phyloP scores from a whole-genome alignment of 2,329 filamentous ascomycete species.

The Anthostomella pinea region DNA sequence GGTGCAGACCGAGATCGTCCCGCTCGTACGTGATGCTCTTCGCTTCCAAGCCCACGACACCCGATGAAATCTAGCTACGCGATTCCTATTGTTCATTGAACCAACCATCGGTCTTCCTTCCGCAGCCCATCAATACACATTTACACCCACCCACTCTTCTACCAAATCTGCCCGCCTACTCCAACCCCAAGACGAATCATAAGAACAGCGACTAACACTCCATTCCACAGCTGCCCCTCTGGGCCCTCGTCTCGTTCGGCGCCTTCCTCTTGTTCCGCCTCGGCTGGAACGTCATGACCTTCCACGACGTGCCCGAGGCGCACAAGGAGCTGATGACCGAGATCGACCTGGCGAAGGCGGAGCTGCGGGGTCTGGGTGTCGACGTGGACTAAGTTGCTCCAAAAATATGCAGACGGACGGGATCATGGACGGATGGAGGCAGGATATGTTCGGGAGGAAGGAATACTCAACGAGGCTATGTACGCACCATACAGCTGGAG shows the following conservation, averaged over 20 bases:
- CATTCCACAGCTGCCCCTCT: conserved; percentile 77
- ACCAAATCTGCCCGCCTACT: neutral
- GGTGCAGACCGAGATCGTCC: conserved; percentile 81
- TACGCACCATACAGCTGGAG: too few species aligned
- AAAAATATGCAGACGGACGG: too few species aligned
- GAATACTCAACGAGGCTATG: too few species aligned
- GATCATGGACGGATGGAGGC: too few species aligned
- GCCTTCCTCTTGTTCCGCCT: conserved; percentile 89
- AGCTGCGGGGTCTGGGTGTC: conserved; percentile 72
- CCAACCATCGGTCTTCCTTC: too few species aligned
- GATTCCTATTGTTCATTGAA: too few species aligned
- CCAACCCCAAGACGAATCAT: neutral
- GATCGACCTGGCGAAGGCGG: conserved; percentile 72
- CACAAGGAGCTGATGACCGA: conserved; percentile 86
- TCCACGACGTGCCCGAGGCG: conserved; percentile 92
- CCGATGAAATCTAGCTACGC: too few species aligned
- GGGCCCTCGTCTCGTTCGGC: conserved; percentile 86
- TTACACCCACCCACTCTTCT: too few species aligned
- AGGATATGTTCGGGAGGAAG: too few species aligned
- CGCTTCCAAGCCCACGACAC: neutral
- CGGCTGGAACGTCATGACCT: conserved; percentile 88
- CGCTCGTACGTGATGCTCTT: conserved; percentile 64
- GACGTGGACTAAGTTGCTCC: conserved; percentile 63
- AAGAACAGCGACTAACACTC: conserved; percentile 7
- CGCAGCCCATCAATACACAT: too few species aligned